Percentiles rank a stretch among this genome's conserved stretches.
These are phyloP conservation scores for Scedosporium minutisporum DNA, from an alignment of 2,329 filamentous ascomycete genomes.

Conservation along the genomic window DNA sequence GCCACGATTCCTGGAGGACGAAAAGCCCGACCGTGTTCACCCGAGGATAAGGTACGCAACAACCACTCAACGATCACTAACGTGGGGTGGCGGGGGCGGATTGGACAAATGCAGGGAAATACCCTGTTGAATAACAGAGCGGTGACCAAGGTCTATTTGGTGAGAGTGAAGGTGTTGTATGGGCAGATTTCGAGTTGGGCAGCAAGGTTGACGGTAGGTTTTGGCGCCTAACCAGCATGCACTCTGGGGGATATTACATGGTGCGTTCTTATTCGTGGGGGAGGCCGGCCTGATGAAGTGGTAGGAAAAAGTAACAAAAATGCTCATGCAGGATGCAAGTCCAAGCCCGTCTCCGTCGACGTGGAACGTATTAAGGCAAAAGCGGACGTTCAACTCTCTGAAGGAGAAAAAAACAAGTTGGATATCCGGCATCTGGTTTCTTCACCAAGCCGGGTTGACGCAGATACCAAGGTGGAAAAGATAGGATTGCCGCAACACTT, in stretches of 20 bases:
- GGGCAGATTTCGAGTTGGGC: background rate
- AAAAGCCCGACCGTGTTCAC: background rate
- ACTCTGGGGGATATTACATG: background rate
- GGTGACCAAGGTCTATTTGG: slow-evolving; percentile 1
- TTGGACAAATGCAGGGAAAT: slow-evolving; percentile 3
- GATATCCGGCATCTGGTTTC: background rate
- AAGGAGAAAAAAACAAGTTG: background rate
- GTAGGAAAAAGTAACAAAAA: background rate
- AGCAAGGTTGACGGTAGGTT: background rate
- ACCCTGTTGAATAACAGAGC: slow-evolving; percentile 1
- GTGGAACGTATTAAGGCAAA: background rate
- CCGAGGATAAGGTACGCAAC: background rate
- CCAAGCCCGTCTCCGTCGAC: background rate
- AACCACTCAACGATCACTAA: background rate
- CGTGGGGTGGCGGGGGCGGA: background rate
- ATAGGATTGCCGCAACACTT: too few relatives aligned
- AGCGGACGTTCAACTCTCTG: background rate
- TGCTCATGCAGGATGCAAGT: background rate
- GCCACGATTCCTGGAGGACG: slow-evolving; percentile 1
- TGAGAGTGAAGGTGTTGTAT: background rate
- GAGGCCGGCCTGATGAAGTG: background rate
- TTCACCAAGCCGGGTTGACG: background rate
- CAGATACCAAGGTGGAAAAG: too few relatives aligned
- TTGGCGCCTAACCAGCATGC: background rate
- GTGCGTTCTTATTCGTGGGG: background rate